Conservation (phyloP, 2,329 filamentous ascomycete genomes). For the Calonectria multiphialidica region DNA sequence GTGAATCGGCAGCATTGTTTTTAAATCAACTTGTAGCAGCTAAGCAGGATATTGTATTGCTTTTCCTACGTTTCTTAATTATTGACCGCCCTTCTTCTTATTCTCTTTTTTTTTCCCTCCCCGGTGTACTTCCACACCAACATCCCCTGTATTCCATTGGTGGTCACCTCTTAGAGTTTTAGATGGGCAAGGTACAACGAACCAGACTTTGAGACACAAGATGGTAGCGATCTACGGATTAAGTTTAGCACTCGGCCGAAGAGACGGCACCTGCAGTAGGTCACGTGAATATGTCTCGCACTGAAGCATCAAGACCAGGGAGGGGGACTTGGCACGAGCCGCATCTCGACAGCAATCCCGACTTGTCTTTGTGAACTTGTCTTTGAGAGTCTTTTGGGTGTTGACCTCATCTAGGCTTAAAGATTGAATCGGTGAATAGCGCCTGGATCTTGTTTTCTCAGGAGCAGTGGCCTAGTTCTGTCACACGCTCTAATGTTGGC, state of each 20-base stretch:
- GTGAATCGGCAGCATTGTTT: too few relatives aligned
- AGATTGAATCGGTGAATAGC: background rate
- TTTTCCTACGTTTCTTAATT: too few relatives aligned
- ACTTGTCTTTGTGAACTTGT: background rate
- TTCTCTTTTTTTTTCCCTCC: too few relatives aligned
- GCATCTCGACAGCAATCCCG: background rate
- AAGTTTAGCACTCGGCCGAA: background rate
- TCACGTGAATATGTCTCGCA: background rate
- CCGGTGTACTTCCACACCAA: background rate
- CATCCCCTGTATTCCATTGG: background rate
- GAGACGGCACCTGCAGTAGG: background rate
- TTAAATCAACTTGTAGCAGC: too few relatives aligned
- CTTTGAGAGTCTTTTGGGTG: background rate
- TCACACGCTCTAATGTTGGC: background rate
- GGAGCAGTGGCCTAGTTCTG: background rate
- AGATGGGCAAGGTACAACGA: background rate
- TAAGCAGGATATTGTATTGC: too few relatives aligned
- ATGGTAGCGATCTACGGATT: background rate
- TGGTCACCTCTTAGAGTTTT: background rate
- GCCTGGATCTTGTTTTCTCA: background rate
- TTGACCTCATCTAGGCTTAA: too few relatives aligned
- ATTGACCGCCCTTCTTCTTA: background rate
- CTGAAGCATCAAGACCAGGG: background rate
- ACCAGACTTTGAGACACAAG: background rate
- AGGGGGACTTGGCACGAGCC: background rate